Evolutionary conservation across 805 yeast species (phyloP), one percentile per base, ranked within the genome.

Genomic region (Grigorovia transvaalensis): DNA sequence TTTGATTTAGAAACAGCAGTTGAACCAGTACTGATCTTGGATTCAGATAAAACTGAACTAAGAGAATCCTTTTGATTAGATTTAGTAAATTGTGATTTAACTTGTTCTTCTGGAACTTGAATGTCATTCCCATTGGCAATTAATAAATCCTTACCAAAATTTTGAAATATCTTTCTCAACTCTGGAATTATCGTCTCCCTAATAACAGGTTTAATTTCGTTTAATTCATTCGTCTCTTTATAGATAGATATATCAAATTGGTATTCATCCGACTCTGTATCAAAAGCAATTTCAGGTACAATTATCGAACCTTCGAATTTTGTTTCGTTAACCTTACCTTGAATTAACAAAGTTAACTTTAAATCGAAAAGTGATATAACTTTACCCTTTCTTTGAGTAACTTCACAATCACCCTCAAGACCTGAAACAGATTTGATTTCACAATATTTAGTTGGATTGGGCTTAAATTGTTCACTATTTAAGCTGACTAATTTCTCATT

Each of bases 361-460:
- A 93, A 72, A 62, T 93, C 99, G 68, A 88, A 93, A 53, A 93
- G 71, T 4, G 95, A 85, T 60, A 93, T 90, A 27, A 91, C 95
- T 68, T 91, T 90, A 15, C 99, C 99, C 69, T 93, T 93, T 61
- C 99, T 81, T 72, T 93, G 99, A 59, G 88, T 85, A 33, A 93
- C 98, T 65, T 90, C 99, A 57, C 90, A 96, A 61, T 93, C 99
- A 50, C 99, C 99, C 61, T 87, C 96, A 19, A 91, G 58, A 2
- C 74, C 68, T 5, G 71, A 62, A 11, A 79, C 68, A 2, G 62
- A 60, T 12, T 69, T 51, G 15, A 70, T 62, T 30, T 62, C 58
- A 13, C 70, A 72, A 19, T 63, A 74, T 6, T 69, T 61, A 7
- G 46, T 47, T 12, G 50, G 54, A 2, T 56, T 50, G 1, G 62